Evolutionary conservation across 2,329 filamentous ascomycete genomes (phyloP).

Genomic region (Coniochaeta prunicola): DNA sequence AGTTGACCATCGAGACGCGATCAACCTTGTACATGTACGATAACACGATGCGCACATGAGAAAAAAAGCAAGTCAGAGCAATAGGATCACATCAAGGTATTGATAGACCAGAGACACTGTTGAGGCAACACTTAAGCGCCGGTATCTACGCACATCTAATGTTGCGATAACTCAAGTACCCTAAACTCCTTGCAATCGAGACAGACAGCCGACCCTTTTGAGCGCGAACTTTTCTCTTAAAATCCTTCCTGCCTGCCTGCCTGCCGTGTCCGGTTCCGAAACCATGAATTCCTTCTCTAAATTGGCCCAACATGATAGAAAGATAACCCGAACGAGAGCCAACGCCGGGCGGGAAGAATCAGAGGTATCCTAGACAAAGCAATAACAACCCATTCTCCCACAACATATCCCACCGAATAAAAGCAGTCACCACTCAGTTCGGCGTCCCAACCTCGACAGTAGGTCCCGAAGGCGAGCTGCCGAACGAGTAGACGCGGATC

Average conservation of each 20-base stretch:
- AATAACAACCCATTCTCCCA: not conserved
- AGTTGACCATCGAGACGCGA: too few relatives aligned
- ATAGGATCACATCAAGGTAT: too few relatives aligned
- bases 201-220: not conserved
- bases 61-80: too few relatives aligned
- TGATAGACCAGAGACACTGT: too few relatives aligned
- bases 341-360: not conserved
- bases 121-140: not conserved
- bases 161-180: not conserved
- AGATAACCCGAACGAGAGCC: not conserved
- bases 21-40: too few relatives aligned
- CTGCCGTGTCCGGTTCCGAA: not conserved
- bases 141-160: not conserved
- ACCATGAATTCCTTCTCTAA: not conserved
- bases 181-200: not conserved
- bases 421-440: conserved; percentile 22
- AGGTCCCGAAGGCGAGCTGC: conserved; percentile 34
- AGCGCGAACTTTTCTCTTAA: not conserved
- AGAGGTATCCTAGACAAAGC: not conserved
- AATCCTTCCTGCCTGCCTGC: too few relatives aligned
- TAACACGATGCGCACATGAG: too few relatives aligned
- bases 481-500: conserved; percentile 76
- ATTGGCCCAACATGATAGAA: not conserved
- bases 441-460: conserved; percentile 39
- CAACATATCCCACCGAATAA: not conserved